Evolutionary conservation across 768 basidiomycete genomes (phyloP), one percentile per base, ranked within the genome.

Genomic region (Tylopilus vinaceipallidus): DNA sequence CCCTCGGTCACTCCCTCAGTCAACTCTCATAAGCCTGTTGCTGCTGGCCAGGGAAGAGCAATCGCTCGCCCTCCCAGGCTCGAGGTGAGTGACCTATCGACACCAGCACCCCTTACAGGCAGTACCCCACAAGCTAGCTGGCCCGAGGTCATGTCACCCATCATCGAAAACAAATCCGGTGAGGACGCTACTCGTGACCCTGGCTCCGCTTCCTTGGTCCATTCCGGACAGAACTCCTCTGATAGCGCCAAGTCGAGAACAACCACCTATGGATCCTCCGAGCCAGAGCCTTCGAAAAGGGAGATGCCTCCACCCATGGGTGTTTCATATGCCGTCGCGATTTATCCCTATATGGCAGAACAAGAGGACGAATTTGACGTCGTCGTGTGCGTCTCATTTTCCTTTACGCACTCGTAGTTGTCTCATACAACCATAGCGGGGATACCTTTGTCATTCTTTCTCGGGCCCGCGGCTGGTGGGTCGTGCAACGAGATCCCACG

Each of bases 351-450:
- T 68, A 88, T 95, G 82, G 94, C 95, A 6, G 97, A 98, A 69
- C 88, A 97, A 65, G 93, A 97, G 49, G 97, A 98, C 66, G 97
- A 99, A 67, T 98, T 98, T 66, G 93, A 98, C 64, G 97, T 98
- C 2, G 83, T 89, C 33, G 95, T 99, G 86, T 97, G 69, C 71
- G 89, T 79, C 49, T 17, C 46, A 41, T 48, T 48, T 47, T 38
- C 33, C 19, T 27, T 57, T 11, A 8, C 26, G 3, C 34, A 22
- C 16, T 40, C 5, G 24, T 20, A 3, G 10, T 17, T 52, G 24
- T 48, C 54, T 59, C 33, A 59, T 26, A 2, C 48, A 36, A 14
- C 23, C 45, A 3, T 51, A 95, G 92, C 14, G 93, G 92, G 34
- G 91, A 95, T 62, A 93, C 93, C 1, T 98, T 94, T 70, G 83